Conservation (phyloP, 495 filamentous ascomycete species). For the Arthonia radiata region DNA sequence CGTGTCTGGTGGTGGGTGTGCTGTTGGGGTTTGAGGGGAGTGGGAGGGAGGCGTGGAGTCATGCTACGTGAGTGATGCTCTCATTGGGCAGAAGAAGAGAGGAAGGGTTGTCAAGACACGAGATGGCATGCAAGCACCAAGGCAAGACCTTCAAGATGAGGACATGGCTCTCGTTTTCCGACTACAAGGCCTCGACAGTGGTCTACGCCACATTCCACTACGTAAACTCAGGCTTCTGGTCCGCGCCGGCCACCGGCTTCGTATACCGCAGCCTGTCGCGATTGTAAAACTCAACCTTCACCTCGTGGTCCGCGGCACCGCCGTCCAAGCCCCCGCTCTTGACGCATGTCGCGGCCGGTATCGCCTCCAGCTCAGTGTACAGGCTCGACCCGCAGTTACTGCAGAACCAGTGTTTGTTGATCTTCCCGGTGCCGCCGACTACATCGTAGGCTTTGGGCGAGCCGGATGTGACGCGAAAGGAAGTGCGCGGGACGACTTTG, state of each 20-base stretch:
- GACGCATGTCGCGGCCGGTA: constrained; percentile 19
- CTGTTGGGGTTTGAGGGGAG: no score
- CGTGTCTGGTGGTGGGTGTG: constrained; percentile 14
- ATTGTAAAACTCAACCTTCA: constrained; percentile 22
- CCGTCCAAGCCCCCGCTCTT: constrained; percentile 21
- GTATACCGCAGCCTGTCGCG: constrained; percentile 19
- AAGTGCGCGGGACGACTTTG: constrained; percentile 19
- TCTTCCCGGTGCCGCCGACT: constrained; percentile 17
- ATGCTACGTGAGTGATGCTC: no score
- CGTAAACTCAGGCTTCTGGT: constrained; percentile 16
- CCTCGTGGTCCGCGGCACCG: constrained; percentile 14
- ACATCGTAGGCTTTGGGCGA: constrained; percentile 15
- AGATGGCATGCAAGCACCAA: no score
- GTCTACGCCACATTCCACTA: no score
- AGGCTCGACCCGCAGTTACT: constrained; percentile 18
- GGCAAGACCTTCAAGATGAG: no score
- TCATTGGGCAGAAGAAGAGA: no score
- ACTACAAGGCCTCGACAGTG: no score
- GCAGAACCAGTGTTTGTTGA: constrained; percentile 27
- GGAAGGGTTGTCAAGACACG: no score
- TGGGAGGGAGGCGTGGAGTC: no score
- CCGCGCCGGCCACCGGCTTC: constrained; percentile 15
- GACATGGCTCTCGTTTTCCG: no score
- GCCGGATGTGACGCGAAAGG: constrained; percentile 19
- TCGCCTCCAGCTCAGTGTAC: constrained; percentile 22